Conservation (phyloP, 306 rosid species). For the Geum urbanum region DNA sequence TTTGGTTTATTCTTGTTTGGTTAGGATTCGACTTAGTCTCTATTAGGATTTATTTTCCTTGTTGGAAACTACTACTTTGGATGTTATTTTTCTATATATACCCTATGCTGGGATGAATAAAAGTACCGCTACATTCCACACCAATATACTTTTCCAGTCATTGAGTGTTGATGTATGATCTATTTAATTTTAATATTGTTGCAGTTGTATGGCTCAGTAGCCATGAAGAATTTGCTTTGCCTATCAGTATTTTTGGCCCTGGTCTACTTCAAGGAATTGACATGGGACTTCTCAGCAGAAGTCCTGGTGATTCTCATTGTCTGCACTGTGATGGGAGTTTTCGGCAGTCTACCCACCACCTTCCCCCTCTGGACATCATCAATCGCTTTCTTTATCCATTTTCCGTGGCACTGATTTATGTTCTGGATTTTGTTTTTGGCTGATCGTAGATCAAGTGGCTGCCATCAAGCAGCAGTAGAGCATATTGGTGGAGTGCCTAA, state of each 20-base stretch:
- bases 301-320: slow-evolving; percentile 78
- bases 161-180: not conserved
- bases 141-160: not conserved
- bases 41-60: no score
- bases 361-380: slow-evolving; percentile 90
- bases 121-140: no score
- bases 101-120: no score
- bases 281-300: slow-evolving; percentile 92
- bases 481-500: not conserved
- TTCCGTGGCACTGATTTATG: slow-evolving; percentile 74
- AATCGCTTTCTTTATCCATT: slow-evolving; percentile 78
- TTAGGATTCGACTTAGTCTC: no score
- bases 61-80: no score
- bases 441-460: slow-evolving; percentile 53
- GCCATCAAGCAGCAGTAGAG: not conserved
- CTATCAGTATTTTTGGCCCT: slow-evolving; percentile 86
- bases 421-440: slow-evolving; percentile 80
- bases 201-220: slow-evolving; percentile 90
- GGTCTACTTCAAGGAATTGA: slow-evolving; percentile 66
- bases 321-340: slow-evolving; percentile 65
- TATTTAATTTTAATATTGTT: slow-evolving; percentile 4
- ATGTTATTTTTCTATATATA: no score
- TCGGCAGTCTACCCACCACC: slow-evolving; percentile 71
- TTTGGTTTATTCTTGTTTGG: no score
- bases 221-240: slow-evolving; percentile 93